Conservation (phyloP, 2,329 filamentous ascomycete species). For the Bipolaris zeicola region DNA sequence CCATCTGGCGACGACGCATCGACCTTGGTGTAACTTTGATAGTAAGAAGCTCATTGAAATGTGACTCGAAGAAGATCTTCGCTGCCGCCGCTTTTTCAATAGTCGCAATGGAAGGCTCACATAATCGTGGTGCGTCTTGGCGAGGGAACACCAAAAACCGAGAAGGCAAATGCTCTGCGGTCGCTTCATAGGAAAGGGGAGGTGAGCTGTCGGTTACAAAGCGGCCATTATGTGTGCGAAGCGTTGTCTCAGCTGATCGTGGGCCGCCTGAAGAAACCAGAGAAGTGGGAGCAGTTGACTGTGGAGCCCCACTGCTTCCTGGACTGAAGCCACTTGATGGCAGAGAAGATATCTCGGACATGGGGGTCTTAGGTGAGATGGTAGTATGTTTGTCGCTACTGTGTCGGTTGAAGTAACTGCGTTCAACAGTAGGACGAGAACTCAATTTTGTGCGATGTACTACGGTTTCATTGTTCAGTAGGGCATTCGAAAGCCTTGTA, state of each 20-base stretch:
- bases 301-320: slow-evolving; percentile 33
- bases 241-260: slow-evolving; percentile 37
- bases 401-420: slow-evolving; percentile 13
- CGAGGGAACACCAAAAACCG: slow-evolving; percentile 42
- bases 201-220: slow-evolving; percentile 23
- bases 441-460: slow-evolving; percentile 39
- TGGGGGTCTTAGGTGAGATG: slow-evolving; percentile 10
- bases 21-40: slow-evolving; percentile 62
- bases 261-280: slow-evolving; percentile 41
- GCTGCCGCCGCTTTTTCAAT: slow-evolving; percentile 79
- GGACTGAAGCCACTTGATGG: slow-evolving; percentile 36
- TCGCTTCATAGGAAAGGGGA: slow-evolving; percentile 19
- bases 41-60: slow-evolving; percentile 74
- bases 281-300: slow-evolving; percentile 46
- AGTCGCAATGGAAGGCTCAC: slow-evolving; percentile 58
- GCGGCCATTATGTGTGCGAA: slow-evolving; percentile 26
- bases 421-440: slow-evolving; percentile 36
- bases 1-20: slow-evolving; percentile 65
- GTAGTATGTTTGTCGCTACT: slow-evolving; percentile 5
- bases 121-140: slow-evolving; percentile 39
- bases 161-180: slow-evolving; percentile 20
- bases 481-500: slow-evolving; percentile 30
- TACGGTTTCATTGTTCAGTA: slow-evolving; percentile 40
- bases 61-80: slow-evolving; percentile 84
- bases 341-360: slow-evolving; percentile 27